Conservation (phyloP, 176 grass and related monocot genomes). For the Musa acuminata region DNA sequence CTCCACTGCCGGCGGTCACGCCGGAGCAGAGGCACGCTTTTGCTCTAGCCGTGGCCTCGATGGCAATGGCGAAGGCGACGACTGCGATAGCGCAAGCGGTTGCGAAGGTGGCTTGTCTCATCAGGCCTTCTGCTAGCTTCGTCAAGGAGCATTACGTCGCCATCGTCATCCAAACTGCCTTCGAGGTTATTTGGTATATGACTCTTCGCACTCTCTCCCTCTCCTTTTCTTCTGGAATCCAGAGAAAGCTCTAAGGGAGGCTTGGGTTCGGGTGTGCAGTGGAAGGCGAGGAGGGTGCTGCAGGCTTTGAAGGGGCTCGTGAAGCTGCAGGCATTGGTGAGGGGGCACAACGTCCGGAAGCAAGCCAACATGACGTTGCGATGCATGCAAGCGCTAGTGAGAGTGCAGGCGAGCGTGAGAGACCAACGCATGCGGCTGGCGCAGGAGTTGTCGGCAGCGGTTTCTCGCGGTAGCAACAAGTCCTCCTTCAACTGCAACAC, state of each 20-base stretch:
- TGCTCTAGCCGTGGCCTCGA: conserved; percentile 57
- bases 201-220: neutral
- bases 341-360: conserved; percentile 91
- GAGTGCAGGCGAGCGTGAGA: conserved; percentile 65
- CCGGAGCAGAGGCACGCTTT: conserved; percentile 56
- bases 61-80: conserved; percentile 55
- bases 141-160: conserved; percentile 56
- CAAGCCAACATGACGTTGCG: conserved; percentile 89
- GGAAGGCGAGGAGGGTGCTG: conserved; percentile 63
- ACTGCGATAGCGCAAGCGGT: conserved; percentile 69
- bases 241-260: neutral
- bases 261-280: neutral
- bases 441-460: conserved; percentile 26
- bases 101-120: conserved; percentile 70
- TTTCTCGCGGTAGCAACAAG: conserved; percentile 51
- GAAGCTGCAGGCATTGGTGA: conserved; percentile 84
- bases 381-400: conserved; percentile 84
- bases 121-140: conserved; percentile 17
- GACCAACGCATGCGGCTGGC: conserved; percentile 88
- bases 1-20: conserved; percentile 19
- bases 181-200: conserved; percentile 56
- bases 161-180: conserved; percentile 69
- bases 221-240: neutral
- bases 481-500: conserved; percentile 66
- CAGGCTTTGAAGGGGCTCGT: conserved; percentile 78